Base-by-base conservation (phyloP, 2,329 filamentous ascomycete genomes). In the Cytospora piceicola region DNA sequence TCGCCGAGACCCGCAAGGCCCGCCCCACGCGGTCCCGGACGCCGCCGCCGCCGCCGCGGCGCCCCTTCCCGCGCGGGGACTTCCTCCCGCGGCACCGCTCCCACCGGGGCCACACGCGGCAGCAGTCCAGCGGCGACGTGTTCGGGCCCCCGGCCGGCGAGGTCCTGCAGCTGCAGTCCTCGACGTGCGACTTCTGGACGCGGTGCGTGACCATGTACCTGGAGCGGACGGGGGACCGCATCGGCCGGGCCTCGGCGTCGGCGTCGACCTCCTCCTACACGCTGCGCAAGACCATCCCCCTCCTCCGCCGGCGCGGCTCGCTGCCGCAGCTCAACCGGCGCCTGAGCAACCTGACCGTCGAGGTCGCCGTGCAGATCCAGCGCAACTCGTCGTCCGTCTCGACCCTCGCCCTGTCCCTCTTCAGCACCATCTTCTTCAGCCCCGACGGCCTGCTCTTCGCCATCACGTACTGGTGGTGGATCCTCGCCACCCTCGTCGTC, bases 361-460 rank as follows among this genome's bases (percentile, higher is more conserved):
- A 67, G 24, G 60, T 67, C 4, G 66, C 66, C 4, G 66, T 67
- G 14, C 59, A 66, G 39, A 61, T 67, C 20, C 66, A 67, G 46
- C 58, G 66, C 29, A 67, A 66, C 59, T 60, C 63, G 49, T 36
- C 63, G 14, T 67, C 66, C 30, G 59, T 67, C 9, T 66, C 66
- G 7, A 67, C 66, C 14, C 59, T 67, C 12, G 66, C 63, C 34
- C 32, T 67, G 27, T 67, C 66, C 32, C 63, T 67, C 39, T 51
- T 67, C 36, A 67, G 66, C 63, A 67, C 66, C 30, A 61, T 67
- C 59, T 67, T 67, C 66, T 65, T 67, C 63, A 67, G 59, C 51
- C 66, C 66, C 24, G 66, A 67, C 51, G 66, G 66, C 29, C 63
- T 67, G 20, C 24, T 67, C 55, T 58, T 67, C 59, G 63, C 66